phyloP scores from a whole-genome alignment of 441 rosid species.

The Erysimum cheiri region DNA sequence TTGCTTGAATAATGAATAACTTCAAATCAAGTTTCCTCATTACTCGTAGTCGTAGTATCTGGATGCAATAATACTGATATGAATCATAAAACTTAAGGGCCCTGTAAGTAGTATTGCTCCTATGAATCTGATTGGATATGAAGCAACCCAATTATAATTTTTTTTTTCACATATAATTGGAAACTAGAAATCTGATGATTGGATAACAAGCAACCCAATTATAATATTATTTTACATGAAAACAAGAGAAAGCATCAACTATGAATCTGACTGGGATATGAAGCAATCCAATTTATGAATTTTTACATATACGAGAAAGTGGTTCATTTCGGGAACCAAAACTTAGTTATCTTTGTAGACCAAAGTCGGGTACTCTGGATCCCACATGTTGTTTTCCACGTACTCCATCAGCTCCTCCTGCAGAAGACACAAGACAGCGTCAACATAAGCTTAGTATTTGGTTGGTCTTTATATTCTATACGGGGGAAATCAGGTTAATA shows the following conservation, averaged over 20 bases:
- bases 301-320: constrained; percentile 24
- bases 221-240: background rate
- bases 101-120: too few relatives aligned
- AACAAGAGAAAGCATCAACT: constrained; percentile 2
- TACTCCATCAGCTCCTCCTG: constrained; percentile 75
- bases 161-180: constrained; percentile 14
- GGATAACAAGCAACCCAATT: constrained; percentile 6
- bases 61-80: background rate
- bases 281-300: background rate
- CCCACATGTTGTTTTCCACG: constrained; percentile 91
- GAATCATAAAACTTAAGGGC: too few relatives aligned
- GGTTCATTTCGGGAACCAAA: constrained; percentile 26
- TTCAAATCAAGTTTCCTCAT: background rate
- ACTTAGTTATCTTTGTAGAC: constrained; percentile 68
- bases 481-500: background rate
- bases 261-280: constrained; percentile 7
- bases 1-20: background rate
- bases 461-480: background rate
- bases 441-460: background rate
- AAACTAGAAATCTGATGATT: constrained; percentile 31
- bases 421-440: constrained; percentile 4
- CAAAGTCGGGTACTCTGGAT: constrained; percentile 82
- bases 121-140: constrained; percentile 12
- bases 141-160: background rate
- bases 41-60: too few relatives aligned